Percentiles rank a stretch among this genome's conserved stretches.
Conservation (phyloP, 2,329 filamentous ascomycete genomes). For the Hypoxylon rubiginosum region DNA sequence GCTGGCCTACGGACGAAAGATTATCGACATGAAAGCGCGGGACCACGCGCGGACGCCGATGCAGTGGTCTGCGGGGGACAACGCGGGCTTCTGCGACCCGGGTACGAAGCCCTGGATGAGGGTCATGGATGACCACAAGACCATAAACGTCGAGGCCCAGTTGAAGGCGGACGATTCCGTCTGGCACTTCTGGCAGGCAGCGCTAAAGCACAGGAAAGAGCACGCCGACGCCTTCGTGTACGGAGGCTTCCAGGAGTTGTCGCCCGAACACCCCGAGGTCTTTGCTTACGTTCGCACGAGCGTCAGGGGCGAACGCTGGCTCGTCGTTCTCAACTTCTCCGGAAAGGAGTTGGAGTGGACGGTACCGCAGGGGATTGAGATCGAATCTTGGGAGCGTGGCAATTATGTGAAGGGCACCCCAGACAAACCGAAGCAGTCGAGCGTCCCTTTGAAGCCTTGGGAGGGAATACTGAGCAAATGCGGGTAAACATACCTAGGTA, state of each 20-base stretch:
- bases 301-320: slow-evolving; percentile 45
- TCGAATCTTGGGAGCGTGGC: slow-evolving; percentile 43
- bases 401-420: slow-evolving; percentile 44
- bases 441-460: slow-evolving; percentile 46
- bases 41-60: slow-evolving; percentile 78
- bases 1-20: slow-evolving; percentile 62
- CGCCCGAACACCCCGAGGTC: slow-evolving; percentile 42
- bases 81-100: slow-evolving; percentile 72
- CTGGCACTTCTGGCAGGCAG: slow-evolving; percentile 71
- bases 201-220: slow-evolving; percentile 67
- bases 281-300: slow-evolving; percentile 47
- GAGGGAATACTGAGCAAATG: slow-evolving; percentile 47
- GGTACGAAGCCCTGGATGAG: slow-evolving; percentile 71
- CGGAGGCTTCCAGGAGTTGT: slow-evolving; percentile 64
- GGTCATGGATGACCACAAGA: slow-evolving; percentile 65
- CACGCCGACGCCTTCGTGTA: slow-evolving; percentile 72
- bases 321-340: slow-evolving; percentile 51
- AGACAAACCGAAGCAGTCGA: slow-evolving; percentile 40
- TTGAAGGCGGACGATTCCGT: slow-evolving; percentile 60
- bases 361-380: slow-evolving; percentile 40
- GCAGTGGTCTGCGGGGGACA: slow-evolving; percentile 69
- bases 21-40: slow-evolving; percentile 70
- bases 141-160: slow-evolving; percentile 71
- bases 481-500: slow-evolving; percentile 12
- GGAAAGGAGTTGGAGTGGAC: slow-evolving; percentile 45